These are phyloP conservation scores for Rhipidocladum racemiflorum DNA, from an alignment of 176 grass and related monocot species.

Conservation along the genomic window DNA sequence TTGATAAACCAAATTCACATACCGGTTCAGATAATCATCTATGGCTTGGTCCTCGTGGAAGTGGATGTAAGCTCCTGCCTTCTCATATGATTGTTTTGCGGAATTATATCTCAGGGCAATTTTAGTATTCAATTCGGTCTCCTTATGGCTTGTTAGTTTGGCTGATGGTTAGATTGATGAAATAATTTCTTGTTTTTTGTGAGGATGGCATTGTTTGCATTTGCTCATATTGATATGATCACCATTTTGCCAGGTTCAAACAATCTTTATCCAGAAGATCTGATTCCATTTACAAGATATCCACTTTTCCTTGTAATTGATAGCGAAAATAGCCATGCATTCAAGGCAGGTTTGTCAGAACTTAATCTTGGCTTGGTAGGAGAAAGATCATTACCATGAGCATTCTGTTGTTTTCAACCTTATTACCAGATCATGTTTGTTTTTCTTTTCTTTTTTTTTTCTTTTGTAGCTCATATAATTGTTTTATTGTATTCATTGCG, in stretches of 20 bases:
- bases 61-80: constrained; percentile 49
- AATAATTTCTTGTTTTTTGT: constrained; percentile 12
- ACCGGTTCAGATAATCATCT: constrained; percentile 55
- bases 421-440: not conserved
- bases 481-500: not conserved
- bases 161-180: not conserved
- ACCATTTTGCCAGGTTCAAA: constrained; percentile 61
- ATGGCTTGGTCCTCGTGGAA: constrained; percentile 82
- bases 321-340: constrained; percentile 91
- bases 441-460: not conserved
- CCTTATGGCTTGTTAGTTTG: constrained; percentile 26
- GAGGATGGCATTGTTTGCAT: not conserved
- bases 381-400: constrained; percentile 28
- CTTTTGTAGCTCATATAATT: not conserved
- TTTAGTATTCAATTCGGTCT: not conserved
- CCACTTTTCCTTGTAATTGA: constrained; percentile 93
- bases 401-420: constrained; percentile 5
- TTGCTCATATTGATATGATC: constrained; percentile 3
- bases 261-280: constrained; percentile 88
- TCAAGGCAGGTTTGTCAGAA: constrained; percentile 99
- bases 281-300: constrained; percentile 95
- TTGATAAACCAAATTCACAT: constrained; percentile 42
- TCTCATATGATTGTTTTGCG: not conserved
- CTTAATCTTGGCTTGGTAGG: constrained; percentile 63
- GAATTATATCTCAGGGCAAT: constrained; percentile 7